Base-by-base conservation (phyloP, 352 stramenopile species). In the Phytophthora quininea region DNA sequence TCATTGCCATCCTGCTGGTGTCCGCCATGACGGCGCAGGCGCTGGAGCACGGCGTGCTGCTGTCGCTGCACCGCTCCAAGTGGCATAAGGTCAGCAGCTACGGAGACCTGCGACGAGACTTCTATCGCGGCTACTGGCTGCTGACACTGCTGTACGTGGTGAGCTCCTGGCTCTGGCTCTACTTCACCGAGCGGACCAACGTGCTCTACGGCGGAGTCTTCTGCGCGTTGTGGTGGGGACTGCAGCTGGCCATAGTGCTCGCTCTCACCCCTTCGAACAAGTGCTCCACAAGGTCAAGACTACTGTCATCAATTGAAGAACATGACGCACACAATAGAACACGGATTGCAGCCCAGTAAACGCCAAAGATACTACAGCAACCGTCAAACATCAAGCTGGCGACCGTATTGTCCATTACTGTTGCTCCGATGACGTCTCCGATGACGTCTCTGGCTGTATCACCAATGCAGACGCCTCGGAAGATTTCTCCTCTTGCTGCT, bases 71-170 rank as follows among this genome's bases (percentile, higher is more conserved):
- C 50, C 79, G 81, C 53, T 84, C 79, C 52, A 79, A 88, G 48
- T 82, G 79, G 76, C 65, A 79, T 57, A 73, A 73, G 45, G 43
- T 52, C 30, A 73, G 69, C 50, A 71, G 63, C 46, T 64, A 81
- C 42, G 64, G 61, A 14, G 64, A 76, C 38, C 67, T 91, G n/a
- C 67, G 63, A 9, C 42, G 71, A 31, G 54, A 77, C 35, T 92
- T 91, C 64, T 92, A 93, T 65, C 82, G 84, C 50, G 52, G 65
- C 35, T 93, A 88, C 58, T 93, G 85, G 85, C 63, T 79, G n/a
- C 43, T 76, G 19, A 78, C 76, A 9, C 14, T 85, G n/a, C 52
- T 74, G 14, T 83, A 83, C 49, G 49, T 88, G 27, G 0, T 82
- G 27, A 55, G 51, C 14, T 67, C 74, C 24, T 59, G 67, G 27